These are phyloP conservation scores for Saturnispora mendoncae DNA, from an alignment of 805 yeast genomes.

Conservation along the genomic window DNA sequence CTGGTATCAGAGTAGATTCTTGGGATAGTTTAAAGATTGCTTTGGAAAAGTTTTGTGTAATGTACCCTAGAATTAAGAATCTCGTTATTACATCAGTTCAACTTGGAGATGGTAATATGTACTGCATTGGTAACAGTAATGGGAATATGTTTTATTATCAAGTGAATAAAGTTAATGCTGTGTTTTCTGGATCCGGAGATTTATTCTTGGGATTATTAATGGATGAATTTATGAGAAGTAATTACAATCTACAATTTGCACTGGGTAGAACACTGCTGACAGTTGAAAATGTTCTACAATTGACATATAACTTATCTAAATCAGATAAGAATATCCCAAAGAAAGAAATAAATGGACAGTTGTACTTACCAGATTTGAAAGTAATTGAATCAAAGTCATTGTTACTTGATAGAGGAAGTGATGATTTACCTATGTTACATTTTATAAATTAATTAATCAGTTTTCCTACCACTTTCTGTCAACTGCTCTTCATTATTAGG, in stretches of 20 bases:
- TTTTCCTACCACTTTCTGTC: not conserved
- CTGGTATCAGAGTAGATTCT: constrained; percentile 35
- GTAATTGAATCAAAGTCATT: constrained; percentile 35
- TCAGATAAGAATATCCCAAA: not conserved
- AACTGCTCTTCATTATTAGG: constrained; percentile 2
- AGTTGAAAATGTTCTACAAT: constrained; percentile 34
- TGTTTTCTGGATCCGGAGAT: constrained; percentile 71
- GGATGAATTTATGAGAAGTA: constrained; percentile 35
- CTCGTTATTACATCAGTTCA: constrained; percentile 53
- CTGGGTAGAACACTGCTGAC: constrained; percentile 33
- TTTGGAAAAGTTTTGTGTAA: constrained; percentile 33
- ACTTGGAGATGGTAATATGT: constrained; percentile 21
- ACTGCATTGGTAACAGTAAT: constrained; percentile 37
- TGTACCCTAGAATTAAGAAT: constrained; percentile 36
- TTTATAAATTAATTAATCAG: constrained; percentile 5
- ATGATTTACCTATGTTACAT: constrained; percentile 1
- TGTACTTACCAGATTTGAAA: constrained; percentile 35
- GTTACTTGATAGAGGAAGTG: constrained; percentile 10
- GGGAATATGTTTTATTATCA: constrained; percentile 29
- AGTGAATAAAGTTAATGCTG: constrained; percentile 45
- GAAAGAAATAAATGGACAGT: constrained; percentile 13
- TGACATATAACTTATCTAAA: constrained; percentile 28
- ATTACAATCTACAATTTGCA: constrained; percentile 25
- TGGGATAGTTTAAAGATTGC: constrained; percentile 32
- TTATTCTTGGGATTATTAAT: constrained; percentile 55